Evolutionary conservation across 805 yeast genomes (phyloP), one percentile per base, ranked within the genome.

Genomic region (Saturnispora dispora): DNA sequence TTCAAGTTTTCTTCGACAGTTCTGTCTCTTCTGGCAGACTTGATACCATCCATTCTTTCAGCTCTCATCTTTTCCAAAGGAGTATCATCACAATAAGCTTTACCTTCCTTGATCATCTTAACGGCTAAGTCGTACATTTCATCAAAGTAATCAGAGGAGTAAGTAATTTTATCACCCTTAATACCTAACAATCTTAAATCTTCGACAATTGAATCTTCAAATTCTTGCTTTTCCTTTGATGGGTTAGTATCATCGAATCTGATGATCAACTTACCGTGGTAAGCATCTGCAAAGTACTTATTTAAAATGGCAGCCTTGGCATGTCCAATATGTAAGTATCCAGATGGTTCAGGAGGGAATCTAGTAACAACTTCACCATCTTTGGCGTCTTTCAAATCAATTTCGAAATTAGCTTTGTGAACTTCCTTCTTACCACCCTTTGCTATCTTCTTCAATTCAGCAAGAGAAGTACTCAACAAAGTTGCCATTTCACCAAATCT

Each of bases 331-430:
- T 93, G 99, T 71, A 93, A 78, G 71, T 90, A 93, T 73, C 99
- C 99, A 72, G 96, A 87, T 54, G 99, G 99, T 75, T 93, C 99
- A 58, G 99, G 99, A 48, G 96, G 99, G 82, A 93, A 93, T 73
- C 99, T 85, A 50, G 99, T 95, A 50, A 95, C 98, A 52, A 93
- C 99, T 71, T 90, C 75, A 58, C 99, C 99, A 52, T 85, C 82
- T 63, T 78, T 82, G 53, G 99, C 99, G 66, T 82, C 95, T 53
- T 85, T 86, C 58, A 93, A 79, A 63, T 88, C 93, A 63, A 93
- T 93, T 67, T 90, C 97, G 60, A 85, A 93, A 69, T 85, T 90
- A 56, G 99, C 98, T 73, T 88, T 88, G 76, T 88, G 95, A 49
- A 82, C 74, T 70, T 88, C 93, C 71, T 88, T 89, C 73, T 84